Conservation (phyloP, 2,329 filamentous ascomycete species). For the Fusarium incarnatum region DNA sequence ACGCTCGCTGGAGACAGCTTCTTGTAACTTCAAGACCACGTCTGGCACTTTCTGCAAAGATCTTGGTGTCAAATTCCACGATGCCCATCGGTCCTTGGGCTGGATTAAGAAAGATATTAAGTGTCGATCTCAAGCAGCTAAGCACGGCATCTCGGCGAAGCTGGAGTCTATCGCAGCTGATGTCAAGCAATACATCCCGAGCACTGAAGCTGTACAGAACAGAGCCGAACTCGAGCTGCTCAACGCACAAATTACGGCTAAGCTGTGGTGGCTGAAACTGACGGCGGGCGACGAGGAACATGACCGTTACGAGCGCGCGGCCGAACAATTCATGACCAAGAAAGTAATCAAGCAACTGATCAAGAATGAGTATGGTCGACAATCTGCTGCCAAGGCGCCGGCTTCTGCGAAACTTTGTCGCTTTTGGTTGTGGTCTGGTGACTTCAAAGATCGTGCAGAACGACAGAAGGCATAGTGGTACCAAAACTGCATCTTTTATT, state of each 20-base stretch:
- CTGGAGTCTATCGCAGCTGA: slow-evolving; percentile 33
- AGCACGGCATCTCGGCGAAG: slow-evolving; percentile 33
- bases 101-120: slow-evolving; percentile 34
- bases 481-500: slow-evolving; percentile 16
- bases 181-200: slow-evolving; percentile 36
- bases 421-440: slow-evolving; percentile 41
- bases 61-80: slow-evolving; percentile 36
- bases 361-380: slow-evolving; percentile 48
- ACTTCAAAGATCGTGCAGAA: slow-evolving; percentile 22
- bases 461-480: slow-evolving; percentile 21
- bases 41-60: slow-evolving; percentile 47
- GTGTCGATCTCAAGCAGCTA: slow-evolving; percentile 32
- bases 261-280: slow-evolving; percentile 67
- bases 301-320: slow-evolving; percentile 60
- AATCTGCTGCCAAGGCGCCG: slow-evolving; percentile 40
- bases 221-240: slow-evolving; percentile 61
- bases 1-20: slow-evolving; percentile 49
- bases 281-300: slow-evolving; percentile 62
- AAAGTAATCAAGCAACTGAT: slow-evolving; percentile 53
- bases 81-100: slow-evolving; percentile 41
- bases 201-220: slow-evolving; percentile 50
- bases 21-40: slow-evolving; percentile 46
- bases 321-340: slow-evolving; percentile 56
- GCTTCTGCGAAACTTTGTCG: slow-evolving; percentile 3
- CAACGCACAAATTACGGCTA: slow-evolving; percentile 66